Evolutionary conservation across 1,284 basidiomycete genomes (phyloP), one percentile per base, ranked within the genome.

Genomic region (Trametes polyzona): DNA sequence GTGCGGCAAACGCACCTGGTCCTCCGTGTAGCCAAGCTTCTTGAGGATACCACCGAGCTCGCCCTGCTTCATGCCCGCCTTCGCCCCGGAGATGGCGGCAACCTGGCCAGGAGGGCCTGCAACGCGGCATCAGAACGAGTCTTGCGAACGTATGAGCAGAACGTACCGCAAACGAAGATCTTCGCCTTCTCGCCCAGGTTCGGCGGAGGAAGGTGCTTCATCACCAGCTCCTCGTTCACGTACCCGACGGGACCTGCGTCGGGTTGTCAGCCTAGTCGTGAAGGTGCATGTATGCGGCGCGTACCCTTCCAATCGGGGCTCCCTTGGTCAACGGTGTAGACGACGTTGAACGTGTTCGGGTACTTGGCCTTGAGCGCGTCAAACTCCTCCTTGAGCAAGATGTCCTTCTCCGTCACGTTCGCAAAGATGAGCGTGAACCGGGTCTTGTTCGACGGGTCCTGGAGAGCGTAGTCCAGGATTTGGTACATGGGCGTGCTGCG

Each of bases 371-470:
- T 84, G 63, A 93, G 80, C 9, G 74, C 75, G 65, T 96, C 93
- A 67, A 96, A 85, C 68, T 95, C 84, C 66, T 93, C 86, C 40
- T 86, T 85, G 58, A 97, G 81, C 46, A 97, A 86, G 65, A 99
- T 96, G 73, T 98, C 96, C 61, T 84, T 79, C 71, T 95, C 92
- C n/a, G 90, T 83, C 50, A 93, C 83, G 76, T 98, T 98, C 41
- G 92, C 88, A 76, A 92, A 98, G 67, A 99, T 76, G 55, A 98
- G 81, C 47, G 91, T 97, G 76, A 93, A 96, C 72, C 96, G 95
- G 63, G 97, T 98, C 78, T 90, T 95, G 85, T 99, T 98, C 46
- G 74, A 66, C 26, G 82, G 78, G 65, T 91, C 86, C 1, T 79
- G 64, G 52, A 96, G 83, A 4, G 92, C 88, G 73, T 95, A 84